Percentiles rank a stretch among this genome's conserved stretches.
Evolutionary conservation across 768 basidiomycete genomes (phyloP).

Genomic region (Lanmaoa rubissima): DNA sequence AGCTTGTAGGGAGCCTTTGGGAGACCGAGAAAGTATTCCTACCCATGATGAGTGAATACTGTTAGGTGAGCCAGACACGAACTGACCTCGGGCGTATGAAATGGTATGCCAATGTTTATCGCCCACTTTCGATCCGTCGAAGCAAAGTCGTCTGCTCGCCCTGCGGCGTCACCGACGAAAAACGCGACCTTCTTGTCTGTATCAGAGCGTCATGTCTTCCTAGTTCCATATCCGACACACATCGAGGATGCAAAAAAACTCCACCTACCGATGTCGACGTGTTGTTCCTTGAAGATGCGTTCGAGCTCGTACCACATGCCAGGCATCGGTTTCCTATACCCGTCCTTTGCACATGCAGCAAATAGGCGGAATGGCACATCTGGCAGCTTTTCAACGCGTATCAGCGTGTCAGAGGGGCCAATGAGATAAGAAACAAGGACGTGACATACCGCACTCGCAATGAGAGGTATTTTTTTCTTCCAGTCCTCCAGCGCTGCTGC

Average conservation of each 20-base stretch:
- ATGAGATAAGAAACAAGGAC: not conserved
- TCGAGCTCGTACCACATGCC: slow-evolving; percentile 83
- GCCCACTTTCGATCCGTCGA: slow-evolving; percentile 88
- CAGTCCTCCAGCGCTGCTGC: slow-evolving; percentile 52
- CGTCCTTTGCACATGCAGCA: slow-evolving; percentile 73
- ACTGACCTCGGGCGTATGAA: slow-evolving; percentile 81
- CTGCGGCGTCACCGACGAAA: slow-evolving; percentile 91
- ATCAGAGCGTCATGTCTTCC: not conserved
- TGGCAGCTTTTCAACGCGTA: slow-evolving; percentile 49
- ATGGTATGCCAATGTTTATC: slow-evolving; percentile 66
- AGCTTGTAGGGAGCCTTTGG: slow-evolving; percentile 44
- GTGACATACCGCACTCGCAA: slow-evolving; percentile 58
- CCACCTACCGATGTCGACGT: slow-evolving; percentile 61
- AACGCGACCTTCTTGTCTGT: slow-evolving; percentile 66
- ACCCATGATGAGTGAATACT: not conserved
- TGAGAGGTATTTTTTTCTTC: slow-evolving; percentile 72
- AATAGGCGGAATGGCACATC: slow-evolving; percentile 74
- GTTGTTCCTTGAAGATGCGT: slow-evolving; percentile 54
- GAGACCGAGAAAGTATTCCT: slow-evolving; percentile 79
- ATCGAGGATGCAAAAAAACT: no score
- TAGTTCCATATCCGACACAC: not conserved
- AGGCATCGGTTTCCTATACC: slow-evolving; percentile 81
- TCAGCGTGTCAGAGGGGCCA: not conserved
- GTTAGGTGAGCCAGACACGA: not conserved
- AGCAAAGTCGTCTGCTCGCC: slow-evolving; percentile 72